Evolutionary conservation across 108 stramenopile genomes (phyloP), one percentile per base, ranked within the genome.

Genomic region (Aurantiochytrium sp.): DNA sequence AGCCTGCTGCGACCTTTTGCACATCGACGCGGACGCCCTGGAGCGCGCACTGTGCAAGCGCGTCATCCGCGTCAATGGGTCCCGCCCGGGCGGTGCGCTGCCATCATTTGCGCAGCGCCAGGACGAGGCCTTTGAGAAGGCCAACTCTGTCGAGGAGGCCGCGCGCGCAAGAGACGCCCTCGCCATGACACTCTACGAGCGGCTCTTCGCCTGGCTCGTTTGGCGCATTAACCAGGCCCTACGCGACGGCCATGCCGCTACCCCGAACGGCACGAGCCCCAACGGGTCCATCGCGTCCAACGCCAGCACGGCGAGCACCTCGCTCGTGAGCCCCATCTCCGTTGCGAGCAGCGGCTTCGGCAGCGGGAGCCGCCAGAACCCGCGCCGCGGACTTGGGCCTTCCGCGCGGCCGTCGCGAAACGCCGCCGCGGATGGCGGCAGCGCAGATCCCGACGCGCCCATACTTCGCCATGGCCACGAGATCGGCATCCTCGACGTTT

Each of bases 401-500:
- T n/a, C n/a, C n/a, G n/a, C n/a, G n/a, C n/a, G n/a, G n/a, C n/a
- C n/a, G n/a, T n/a, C n/a, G n/a, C n/a, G n/a, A n/a, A n/a, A n/a
- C n/a, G 1, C 59, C 8, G 12, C 59, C 8, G 8, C 34, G 59
- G 15, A 65, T 65, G 59, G 34, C 32, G 34, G 19, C 10, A 19
- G 21, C 36, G 73, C 39, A 3, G 73, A 41, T 22, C 1, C n/a
- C 17, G n/a, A 12, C 17, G 36, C n/a, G 6, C 36, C 73, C 17
- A 19, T 31, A 10, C 39, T 81, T 6, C 73, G 39, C 39, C n/a
- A 42, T 24, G 45, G 30, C 32, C 24, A 22, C 24, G 73, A 81
- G 45, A 81, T 92, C 34, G 92, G 92, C 22, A 68, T 92, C 34
- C 55, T 92, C 24, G 91, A 92, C 68, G 89, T 92, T 17, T 92